Conservation (phyloP, 2,329 filamentous ascomycete genomes). For the Alternaria conjuncta region DNA sequence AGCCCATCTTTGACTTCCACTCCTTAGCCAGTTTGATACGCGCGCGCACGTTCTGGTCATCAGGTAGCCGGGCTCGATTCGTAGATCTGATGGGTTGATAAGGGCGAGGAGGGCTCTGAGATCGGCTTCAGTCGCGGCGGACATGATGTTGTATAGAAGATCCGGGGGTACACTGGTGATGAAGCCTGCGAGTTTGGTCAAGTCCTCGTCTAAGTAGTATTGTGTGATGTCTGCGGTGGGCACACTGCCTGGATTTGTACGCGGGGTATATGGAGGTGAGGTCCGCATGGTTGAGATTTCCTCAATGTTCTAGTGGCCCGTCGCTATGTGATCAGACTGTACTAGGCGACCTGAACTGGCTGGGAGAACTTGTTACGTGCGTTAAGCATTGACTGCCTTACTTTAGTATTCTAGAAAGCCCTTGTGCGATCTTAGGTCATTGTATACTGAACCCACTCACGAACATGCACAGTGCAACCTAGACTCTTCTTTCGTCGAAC, state of each 20-base stretch:
- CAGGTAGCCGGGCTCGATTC: neutral
- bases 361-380: neutral
- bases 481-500: neutral
- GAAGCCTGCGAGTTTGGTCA: neutral
- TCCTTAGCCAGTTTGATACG: neutral
- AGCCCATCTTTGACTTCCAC: neutral
- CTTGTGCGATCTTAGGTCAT: neutral
- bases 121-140: neutral
- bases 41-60: neutral
- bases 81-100: neutral
- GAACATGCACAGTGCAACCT: neutral
- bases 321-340: neutral
- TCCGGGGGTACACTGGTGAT: neutral
- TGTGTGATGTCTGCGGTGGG: neutral
- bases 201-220: neutral
- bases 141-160: neutral
- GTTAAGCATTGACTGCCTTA: neutral
- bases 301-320: rapidly evolving
- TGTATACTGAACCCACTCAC: neutral
- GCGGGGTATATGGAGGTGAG: neutral
- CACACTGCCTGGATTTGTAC: neutral
- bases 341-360: too few relatives aligned
- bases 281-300: neutral
- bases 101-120: neutral
- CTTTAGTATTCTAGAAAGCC: neutral